Conservation (phyloP, 345 rosid genomes). For the Tarenaya hassleriana region DNA sequence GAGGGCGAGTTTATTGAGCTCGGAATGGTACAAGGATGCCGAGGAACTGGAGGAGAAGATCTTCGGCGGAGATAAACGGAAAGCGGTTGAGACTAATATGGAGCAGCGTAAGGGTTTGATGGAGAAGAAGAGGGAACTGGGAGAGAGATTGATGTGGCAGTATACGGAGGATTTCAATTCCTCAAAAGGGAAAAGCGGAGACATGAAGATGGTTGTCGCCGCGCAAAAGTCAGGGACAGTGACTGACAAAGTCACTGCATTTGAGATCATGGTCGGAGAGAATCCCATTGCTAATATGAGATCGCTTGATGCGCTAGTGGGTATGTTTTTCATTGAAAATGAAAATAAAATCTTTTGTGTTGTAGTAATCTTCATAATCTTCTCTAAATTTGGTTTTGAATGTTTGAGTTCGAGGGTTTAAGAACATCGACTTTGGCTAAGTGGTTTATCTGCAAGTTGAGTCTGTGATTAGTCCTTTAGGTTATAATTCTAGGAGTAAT, state of each 20-base stretch:
- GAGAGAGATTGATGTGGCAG: conserved; percentile 82
- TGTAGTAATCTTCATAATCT: conserved; percentile 6
- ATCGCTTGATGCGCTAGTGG: conserved; percentile 85
- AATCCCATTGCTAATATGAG: conserved; percentile 85
- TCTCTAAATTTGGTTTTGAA: not conserved
- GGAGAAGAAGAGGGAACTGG: conserved; percentile 65
- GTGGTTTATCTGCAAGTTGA: too few species aligned
- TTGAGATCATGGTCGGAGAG: conserved; percentile 79
- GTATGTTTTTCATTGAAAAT: conserved; percentile 30
- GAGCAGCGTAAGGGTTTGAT: conserved; percentile 47
- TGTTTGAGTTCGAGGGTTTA: not conserved
- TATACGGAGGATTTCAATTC: conserved; percentile 56
- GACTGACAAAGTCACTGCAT: conserved; percentile 86
- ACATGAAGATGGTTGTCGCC: conserved; percentile 76
- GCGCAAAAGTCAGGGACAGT: conserved; percentile 94
- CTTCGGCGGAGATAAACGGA: conserved; percentile 33
- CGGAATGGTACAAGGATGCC: conserved; percentile 72
- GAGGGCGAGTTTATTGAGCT: conserved; percentile 55
- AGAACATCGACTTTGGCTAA: too few species aligned
- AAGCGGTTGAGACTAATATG: conserved; percentile 34
- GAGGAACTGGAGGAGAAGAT: conserved; percentile 68
- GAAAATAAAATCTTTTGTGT: not conserved
- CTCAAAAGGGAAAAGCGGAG: conserved; percentile 66
- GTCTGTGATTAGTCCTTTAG: too few species aligned
- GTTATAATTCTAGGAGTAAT: too few species aligned